Evolutionary conservation across 75 land plant genomes (phyloP).

Genomic region (Cupressus sempervirens): DNA sequence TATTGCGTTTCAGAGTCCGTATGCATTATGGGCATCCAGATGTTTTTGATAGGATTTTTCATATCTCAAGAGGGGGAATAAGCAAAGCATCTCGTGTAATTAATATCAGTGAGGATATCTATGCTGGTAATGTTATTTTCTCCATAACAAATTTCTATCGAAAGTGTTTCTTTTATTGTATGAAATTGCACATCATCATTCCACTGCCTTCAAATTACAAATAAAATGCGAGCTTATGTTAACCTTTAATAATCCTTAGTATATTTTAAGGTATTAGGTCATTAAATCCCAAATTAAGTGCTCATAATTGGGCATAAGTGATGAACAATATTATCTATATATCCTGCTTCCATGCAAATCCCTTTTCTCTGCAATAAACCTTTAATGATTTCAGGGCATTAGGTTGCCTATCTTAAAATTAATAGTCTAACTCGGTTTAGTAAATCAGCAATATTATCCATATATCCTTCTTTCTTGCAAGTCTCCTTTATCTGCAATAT

Average conservation of each 20-base stretch:
- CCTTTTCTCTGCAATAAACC: too few species aligned
- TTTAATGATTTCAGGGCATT: too few species aligned
- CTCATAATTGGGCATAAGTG: too few species aligned
- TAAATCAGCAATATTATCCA: neutral
- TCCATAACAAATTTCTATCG: neutral
- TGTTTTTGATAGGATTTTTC: slow-evolving; percentile 89
- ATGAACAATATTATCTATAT: neutral
- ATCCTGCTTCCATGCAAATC: neutral
- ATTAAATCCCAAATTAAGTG: too few species aligned
- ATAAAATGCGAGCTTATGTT: too few species aligned
- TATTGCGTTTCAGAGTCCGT: slow-evolving; percentile 51
- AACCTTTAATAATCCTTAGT: too few species aligned
- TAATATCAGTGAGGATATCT: slow-evolving; percentile 93
- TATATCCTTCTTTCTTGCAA: neutral
- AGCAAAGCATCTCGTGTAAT: slow-evolving; percentile 85
- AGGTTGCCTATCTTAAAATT: too few species aligned
- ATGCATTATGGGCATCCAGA: slow-evolving; percentile 99
- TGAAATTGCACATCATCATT: too few species aligned
- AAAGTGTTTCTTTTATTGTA: neutral
- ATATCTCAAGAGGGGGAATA: slow-evolving; percentile 81
- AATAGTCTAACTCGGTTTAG: too few species aligned
- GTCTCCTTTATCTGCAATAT: too few species aligned
- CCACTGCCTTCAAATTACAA: too few species aligned
- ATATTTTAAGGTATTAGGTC: too few species aligned
- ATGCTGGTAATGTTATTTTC: slow-evolving; percentile 47